Evolutionary conservation across 306 rosid genomes (phyloP), one percentile per base, ranked within the genome.

Genomic region (Adenanthera pavonina): DNA sequence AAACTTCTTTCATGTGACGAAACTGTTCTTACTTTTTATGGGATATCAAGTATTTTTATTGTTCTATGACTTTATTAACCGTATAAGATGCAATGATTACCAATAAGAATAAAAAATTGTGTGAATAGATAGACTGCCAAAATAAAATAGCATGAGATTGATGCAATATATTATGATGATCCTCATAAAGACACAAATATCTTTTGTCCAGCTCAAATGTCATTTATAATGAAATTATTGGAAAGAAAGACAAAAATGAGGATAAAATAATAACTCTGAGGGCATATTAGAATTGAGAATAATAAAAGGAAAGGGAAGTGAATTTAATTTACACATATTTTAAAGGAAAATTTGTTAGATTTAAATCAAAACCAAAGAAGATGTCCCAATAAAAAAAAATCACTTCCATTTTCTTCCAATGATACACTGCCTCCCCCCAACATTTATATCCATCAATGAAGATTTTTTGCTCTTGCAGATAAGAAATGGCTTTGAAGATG

Each of bases 1-100:
- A 69, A 41, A 54, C 34, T 52, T 67, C 81, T 51, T 14, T 67
- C 69, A 64, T 78, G 41, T n/a, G 49, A 38, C 1, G 40, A 43
- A 33, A 19, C 47, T 59, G 30, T 8, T 11, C 33, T 20, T 13
- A 65, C 61, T 38, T 38, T 38, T 5, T 38, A 38, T 5, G 41
- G 41, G 41, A 38, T 2, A 38, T 41, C 46, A 41, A 41, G 6
- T 41, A 41, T 41, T 4, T 41, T 36, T 13, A 47, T n/a, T 61
- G 49, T 48, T 65, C 40, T 56, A 48, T 61, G 65, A 48, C 25
- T 25, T 36, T 43, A 43, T 41, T 4, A 41, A 4, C 46, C 7
- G 46, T 41, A 4, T 6, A 41, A 41, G 6, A 41, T 41, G 46
- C 46, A 41, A 6, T 41, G 7, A 4, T 41, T 41, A 41, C 8